Conservation (phyloP, 352 stramenopile genomes). For the Pythium coloratum region DNA sequence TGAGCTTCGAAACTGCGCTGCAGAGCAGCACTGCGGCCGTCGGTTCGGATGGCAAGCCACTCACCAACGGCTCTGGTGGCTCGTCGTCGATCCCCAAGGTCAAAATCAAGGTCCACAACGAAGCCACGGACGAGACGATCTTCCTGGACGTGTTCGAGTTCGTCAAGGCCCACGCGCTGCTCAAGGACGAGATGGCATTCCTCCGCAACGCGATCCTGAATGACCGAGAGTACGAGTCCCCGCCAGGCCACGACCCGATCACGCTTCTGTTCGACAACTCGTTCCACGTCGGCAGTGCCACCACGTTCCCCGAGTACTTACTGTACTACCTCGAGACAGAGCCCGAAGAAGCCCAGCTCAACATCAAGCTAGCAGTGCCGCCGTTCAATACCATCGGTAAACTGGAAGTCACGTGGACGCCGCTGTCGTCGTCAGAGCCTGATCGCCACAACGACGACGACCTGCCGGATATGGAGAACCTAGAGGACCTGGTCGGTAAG, state of each 20-base stretch:
- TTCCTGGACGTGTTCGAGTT: constrained; percentile 95
- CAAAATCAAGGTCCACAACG: constrained; percentile 92
- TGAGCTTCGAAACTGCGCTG: constrained; percentile 91
- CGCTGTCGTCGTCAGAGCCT: constrained; percentile 71
- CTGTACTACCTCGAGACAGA: constrained; percentile 93
- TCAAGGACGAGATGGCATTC: constrained; percentile 89
- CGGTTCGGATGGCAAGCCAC: constrained; percentile 37
- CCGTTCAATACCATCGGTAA: constrained; percentile 94
- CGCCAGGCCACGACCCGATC: constrained; percentile 87
- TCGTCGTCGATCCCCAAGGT: constrained; percentile 67
- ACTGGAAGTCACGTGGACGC: constrained; percentile 89
- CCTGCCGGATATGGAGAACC: constrained; percentile 70
- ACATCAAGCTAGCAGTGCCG: constrained; percentile 89
- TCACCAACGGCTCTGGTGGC: background rate
- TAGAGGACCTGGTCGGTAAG: constrained; percentile 83
- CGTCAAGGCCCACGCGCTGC: constrained; percentile 79
- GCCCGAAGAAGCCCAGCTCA: constrained; percentile 85
- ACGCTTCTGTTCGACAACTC: constrained; percentile 92
- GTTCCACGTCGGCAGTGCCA: constrained; percentile 90
- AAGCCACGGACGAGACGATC: constrained; percentile 86
- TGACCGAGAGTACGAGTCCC: constrained; percentile 84
- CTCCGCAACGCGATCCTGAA: constrained; percentile 91
- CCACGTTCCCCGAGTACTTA: constrained; percentile 92
- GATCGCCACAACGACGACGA: constrained; percentile 71
- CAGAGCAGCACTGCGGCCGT: constrained; percentile 58